Evolutionary conservation across 768 basidiomycete genomes (phyloP), one percentile per base, ranked within the genome.

Genomic region (Hysterangium stoloniferum): DNA sequence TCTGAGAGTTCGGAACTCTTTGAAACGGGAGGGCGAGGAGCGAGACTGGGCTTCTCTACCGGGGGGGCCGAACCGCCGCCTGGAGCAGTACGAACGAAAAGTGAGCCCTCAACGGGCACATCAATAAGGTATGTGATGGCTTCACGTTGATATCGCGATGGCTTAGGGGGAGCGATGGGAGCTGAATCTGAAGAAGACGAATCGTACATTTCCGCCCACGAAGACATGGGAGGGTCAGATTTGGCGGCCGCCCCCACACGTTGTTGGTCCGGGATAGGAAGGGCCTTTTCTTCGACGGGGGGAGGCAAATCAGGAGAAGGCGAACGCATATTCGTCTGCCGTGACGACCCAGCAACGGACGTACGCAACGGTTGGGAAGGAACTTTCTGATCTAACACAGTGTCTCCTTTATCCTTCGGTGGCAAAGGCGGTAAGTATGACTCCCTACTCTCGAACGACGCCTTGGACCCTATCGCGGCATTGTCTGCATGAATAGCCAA

Each of bases 31-130:
- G 49, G 49, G 32, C 45, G 37, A 25, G 45, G 31, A 17, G 52
- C 44, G 24, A 52, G 44, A 5, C 27, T 41, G 45, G 52, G 52
- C 34, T 52, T 45, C 42, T 52, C 52, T 17, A 52, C 52, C 28
- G 52, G 52, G 25, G 52, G 45, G 9, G 29, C 31, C 22, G 44
- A 45, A 20, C 43, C 42, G 11, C 45, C 42, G 4, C 31, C 45
- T 5, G 43, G 45, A 28, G 45, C 32, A n/a, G 44, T 28, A 24
- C 45, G 44, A 31, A 35, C 29, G 27, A 52, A 47, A 17, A 45
- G 27, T 5, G n/a, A 25, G 3, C 44, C 52, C n/a, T 45, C 36
- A 17, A 47, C 45, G 35, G 52, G 52, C 27, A 52, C 52, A 24
- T 47, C 45, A 22, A 52, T 33, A 38, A 41, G 24, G 34, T 52